phyloP scores from a whole-genome alignment of 345 rosid species.

The Hevea brasiliensis region DNA sequence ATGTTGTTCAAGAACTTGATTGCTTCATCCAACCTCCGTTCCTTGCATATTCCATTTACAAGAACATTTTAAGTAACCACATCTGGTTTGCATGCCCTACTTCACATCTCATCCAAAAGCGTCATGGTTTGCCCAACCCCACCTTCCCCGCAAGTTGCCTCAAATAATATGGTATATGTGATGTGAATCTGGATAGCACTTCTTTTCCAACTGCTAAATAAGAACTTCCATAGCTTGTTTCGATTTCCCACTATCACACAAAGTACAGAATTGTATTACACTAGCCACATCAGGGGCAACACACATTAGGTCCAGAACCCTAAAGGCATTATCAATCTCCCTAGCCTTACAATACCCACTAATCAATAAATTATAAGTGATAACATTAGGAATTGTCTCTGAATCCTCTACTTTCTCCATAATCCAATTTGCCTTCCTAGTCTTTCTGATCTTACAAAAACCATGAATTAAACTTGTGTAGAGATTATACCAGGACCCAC shows the following conservation, averaged over 20 bases:
- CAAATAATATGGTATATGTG: constrained; percentile 78
- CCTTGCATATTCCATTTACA: constrained; percentile 82
- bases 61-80: constrained; percentile 82
- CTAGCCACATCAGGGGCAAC: constrained; percentile 78
- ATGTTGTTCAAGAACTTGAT: constrained; percentile 67
- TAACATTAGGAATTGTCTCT: constrained; percentile 73
- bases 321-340: constrained; percentile 66
- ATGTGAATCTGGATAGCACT: constrained; percentile 73
- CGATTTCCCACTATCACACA: constrained; percentile 73
- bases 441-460: constrained; percentile 68
- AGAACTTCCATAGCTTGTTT: constrained; percentile 81
- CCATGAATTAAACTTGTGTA: constrained; percentile 82
- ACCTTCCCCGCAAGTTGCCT: constrained; percentile 77
- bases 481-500: constrained; percentile 69
- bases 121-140: constrained; percentile 87
- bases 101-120: constrained; percentile 87
- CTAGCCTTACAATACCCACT: constrained; percentile 83
- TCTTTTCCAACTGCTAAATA: constrained; percentile 53
- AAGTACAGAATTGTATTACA: constrained; percentile 72
- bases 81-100: constrained; percentile 74
- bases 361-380: constrained; percentile 77
- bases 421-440: constrained; percentile 62
- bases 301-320: constrained; percentile 64
- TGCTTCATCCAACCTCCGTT: constrained; percentile 82
- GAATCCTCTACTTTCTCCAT: constrained; percentile 79